Base-by-base conservation (phyloP, 345 rosid genomes). In the Litchi chinensis region DNA sequence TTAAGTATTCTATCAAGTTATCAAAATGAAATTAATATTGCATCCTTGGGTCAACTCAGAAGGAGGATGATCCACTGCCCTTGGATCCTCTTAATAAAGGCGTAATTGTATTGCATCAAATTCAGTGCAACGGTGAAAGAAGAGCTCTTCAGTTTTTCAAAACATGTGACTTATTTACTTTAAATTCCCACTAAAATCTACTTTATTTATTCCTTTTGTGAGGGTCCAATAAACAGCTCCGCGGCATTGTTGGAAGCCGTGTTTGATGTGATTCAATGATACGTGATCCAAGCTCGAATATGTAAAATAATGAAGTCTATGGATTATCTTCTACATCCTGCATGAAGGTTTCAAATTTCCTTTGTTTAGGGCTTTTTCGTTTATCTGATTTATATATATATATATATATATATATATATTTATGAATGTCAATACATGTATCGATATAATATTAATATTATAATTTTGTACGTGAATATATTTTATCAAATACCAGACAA, bases 71-170 rank as follows among this genome's bases (percentile, higher is more conserved):
- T 13, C 41, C 21, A 10, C 19, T 4, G 41, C 72, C 54, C 21
- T 40, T 76, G 16, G 50, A 65, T 19, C 46, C 1, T 43, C 10
- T 74, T 63, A 26, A 24, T 63, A 54, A 63, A 74, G 44, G 5
- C 4, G 39, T 8, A 32, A 18, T 7, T 65, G 68, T 3, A 0
- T 19, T 72, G 74, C 85, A 82, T 80, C 81, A 85, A 85, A 82
- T 85, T 85, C 86, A 85, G 88, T 82, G 86, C 80, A 70, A 10
- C 10, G 39, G 26, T 59, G 75, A 50, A 50, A 19, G 52, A 1
- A 24, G 43, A n/a, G 44, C 44, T 56, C 18, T 19, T 46, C 52
- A 48, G 40, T 37, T 76, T 67, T 52, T 52, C 62, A 64, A 75
- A 63, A 44, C 70, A 19, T 64, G 44, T 48, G 28, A 46, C 32